A percentile compares a stretch with the other conserved stretches of the same genome.
Conservation (phyloP, 768 basidiomycete species). For the Gymnopilus dilepis region DNA sequence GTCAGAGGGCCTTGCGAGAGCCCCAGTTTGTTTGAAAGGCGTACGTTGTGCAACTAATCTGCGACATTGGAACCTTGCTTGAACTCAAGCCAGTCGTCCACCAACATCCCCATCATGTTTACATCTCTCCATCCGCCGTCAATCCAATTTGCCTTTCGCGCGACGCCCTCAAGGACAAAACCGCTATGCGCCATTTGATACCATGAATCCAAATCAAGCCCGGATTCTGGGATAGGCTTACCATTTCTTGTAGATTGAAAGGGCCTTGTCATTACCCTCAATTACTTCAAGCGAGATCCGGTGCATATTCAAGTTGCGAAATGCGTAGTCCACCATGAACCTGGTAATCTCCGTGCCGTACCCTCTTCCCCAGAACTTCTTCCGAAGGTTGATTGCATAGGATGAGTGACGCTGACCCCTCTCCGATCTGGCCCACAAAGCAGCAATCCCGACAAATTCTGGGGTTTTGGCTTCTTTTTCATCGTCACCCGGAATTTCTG, state of each 20-base stretch:
- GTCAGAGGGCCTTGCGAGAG: too few relatives aligned
- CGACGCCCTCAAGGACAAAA: constrained; percentile 29
- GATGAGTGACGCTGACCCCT: constrained; percentile 2
- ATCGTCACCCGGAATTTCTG: background rate
- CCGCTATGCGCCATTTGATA: constrained; percentile 16
- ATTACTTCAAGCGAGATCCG: constrained; percentile 46
- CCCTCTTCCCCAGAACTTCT: constrained; percentile 42
- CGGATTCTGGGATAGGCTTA: constrained; percentile 29
- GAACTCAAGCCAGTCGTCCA: constrained; percentile 28
- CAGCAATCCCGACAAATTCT: constrained; percentile 10
- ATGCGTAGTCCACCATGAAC: constrained; percentile 47
- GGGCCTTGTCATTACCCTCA: constrained; percentile 42
- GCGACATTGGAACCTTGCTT: too few relatives aligned
- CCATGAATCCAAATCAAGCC: background rate
- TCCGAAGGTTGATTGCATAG: constrained; percentile 2
- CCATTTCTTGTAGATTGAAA: constrained; percentile 47
- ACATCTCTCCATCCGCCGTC: constrained; percentile 28
- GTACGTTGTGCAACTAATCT: too few relatives aligned
- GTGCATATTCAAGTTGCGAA: constrained; percentile 43
- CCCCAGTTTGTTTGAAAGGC: too few relatives aligned
- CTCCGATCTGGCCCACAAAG: constrained; percentile 1
- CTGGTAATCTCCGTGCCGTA: constrained; percentile 46
- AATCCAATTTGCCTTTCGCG: constrained; percentile 25
- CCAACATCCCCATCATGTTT: constrained; percentile 30
- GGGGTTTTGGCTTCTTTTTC: background rate